Evolutionary conservation across 306 rosid species (phyloP).

Genomic region (Oemleria cerasiformis): DNA sequence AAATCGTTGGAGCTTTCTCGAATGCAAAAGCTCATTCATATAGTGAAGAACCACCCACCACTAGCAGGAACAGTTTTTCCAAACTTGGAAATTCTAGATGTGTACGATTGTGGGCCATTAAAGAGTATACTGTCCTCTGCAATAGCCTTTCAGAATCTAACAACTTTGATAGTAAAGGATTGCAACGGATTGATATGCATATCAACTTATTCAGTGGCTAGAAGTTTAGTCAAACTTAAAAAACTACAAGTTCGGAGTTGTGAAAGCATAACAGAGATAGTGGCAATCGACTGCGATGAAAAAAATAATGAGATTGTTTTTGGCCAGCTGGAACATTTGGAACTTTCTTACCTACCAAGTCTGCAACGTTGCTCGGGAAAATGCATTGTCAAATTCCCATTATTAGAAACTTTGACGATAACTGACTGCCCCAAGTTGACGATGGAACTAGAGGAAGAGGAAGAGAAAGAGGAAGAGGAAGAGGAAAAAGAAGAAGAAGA

Average conservation of each 20-base stretch:
- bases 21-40: background rate
- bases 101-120: background rate
- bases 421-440: fast-evolving
- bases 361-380: background rate
- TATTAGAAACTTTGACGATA: background rate
- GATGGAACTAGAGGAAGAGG: no score
- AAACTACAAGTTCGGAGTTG: background rate
- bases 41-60: background rate
- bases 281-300: background rate
- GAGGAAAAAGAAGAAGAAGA: no score
- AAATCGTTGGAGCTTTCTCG: background rate
- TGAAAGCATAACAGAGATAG: background rate
- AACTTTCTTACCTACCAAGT: fast-evolving
- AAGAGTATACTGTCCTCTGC: background rate
- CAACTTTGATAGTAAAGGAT: background rate
- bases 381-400: background rate
- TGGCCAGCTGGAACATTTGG: background rate
- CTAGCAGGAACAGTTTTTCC: background rate
- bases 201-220: background rate
- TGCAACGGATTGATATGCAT: background rate
- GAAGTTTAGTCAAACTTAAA: background rate
- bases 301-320: background rate
- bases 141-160: background rate
- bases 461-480: no score
- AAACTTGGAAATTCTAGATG: background rate